Percentiles rank a stretch among this genome's conserved stretches.
Conservation (phyloP, 2,329 filamentous ascomycete genomes). For the Phialemoniopsis sp. region DNA sequence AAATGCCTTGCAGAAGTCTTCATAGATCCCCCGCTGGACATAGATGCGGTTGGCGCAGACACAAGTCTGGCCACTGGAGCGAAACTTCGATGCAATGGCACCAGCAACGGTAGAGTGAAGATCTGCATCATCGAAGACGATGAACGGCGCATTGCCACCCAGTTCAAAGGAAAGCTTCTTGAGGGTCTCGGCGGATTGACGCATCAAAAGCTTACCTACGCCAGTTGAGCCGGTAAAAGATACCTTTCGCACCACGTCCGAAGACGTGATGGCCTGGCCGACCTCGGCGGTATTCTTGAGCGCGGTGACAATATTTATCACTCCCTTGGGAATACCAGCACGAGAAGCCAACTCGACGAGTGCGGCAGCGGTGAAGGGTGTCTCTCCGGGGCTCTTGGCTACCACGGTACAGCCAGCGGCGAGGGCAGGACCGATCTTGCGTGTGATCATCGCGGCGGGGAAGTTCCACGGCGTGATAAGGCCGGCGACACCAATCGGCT, state of each 20-base stretch:
- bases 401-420: constrained; percentile 96
- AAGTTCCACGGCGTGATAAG: constrained; percentile 91
- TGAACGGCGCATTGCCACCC: constrained; percentile 92
- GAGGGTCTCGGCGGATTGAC: constrained; percentile 76
- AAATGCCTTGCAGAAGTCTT: constrained; percentile 65
- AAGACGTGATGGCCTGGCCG: constrained; percentile 72
- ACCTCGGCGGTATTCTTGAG: constrained; percentile 76
- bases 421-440: constrained; percentile 69
- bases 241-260: constrained; percentile 76
- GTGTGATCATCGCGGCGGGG: constrained; percentile 70
- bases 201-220: constrained; percentile 77
- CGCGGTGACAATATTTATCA: constrained; percentile 84
- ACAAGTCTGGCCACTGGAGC: constrained; percentile 91
- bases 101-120: constrained; percentile 79
- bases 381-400: constrained; percentile 89
- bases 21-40: constrained; percentile 74
- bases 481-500: constrained; percentile 80
- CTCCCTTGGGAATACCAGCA: constrained; percentile 84
- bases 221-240: constrained; percentile 84
- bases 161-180: constrained; percentile 87
- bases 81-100: constrained; percentile 85
- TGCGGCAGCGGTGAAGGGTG: constrained; percentile 84
- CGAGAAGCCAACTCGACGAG: constrained; percentile 81
- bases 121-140: constrained; percentile 94
- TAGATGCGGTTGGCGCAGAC: constrained; percentile 85